Evolutionary conservation across 2,329 filamentous ascomycete species (phyloP).

Genomic region (Cladosporium sp.): DNA sequence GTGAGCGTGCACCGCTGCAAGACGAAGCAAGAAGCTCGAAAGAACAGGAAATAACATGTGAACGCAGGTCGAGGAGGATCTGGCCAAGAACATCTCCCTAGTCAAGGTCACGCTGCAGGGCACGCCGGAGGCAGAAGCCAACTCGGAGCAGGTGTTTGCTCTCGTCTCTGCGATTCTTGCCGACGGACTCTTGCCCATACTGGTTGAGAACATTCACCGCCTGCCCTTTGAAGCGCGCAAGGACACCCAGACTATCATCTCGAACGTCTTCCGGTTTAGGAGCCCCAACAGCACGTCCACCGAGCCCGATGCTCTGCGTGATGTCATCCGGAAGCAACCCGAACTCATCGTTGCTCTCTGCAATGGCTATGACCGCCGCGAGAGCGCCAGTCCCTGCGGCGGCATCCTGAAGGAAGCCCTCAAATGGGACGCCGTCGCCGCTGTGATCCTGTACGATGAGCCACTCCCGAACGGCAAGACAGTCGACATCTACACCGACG

Average conservation of each 20-base stretch:
- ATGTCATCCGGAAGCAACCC: slow-evolving; percentile 81
- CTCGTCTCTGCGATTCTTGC: slow-evolving; percentile 82
- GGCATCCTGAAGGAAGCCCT: slow-evolving; percentile 85
- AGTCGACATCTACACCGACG: slow-evolving; percentile 64
- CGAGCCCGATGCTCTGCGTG: slow-evolving; percentile 82
- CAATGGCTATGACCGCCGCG: slow-evolving; percentile 83
- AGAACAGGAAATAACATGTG: slow-evolving; percentile 1
- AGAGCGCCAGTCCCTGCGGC: slow-evolving; percentile 88
- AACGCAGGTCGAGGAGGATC: slow-evolving; percentile 74
- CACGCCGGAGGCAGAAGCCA: slow-evolving; percentile 84
- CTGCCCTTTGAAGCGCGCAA: slow-evolving; percentile 95
- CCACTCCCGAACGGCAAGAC: slow-evolving; percentile 61
- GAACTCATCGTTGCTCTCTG: slow-evolving; percentile 87
- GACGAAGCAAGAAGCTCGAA: neutral
- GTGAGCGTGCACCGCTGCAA: slow-evolving; percentile 41
- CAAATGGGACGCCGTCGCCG: slow-evolving; percentile 87
- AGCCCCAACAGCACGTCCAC: slow-evolving; percentile 63
- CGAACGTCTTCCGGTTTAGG: slow-evolving; percentile 88
- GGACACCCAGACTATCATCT: slow-evolving; percentile 93
- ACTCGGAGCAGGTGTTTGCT: slow-evolving; percentile 82
- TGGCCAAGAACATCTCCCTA: slow-evolving; percentile 79
- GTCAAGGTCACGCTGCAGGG: slow-evolving; percentile 95
- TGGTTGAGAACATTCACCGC: slow-evolving; percentile 78
- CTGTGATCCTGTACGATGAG: slow-evolving; percentile 90
- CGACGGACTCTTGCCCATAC: slow-evolving; percentile 82